These are phyloP conservation scores for Suhomyces kilbournensis DNA, from an alignment of 805 yeast genomes.

Conservation along the genomic window DNA sequence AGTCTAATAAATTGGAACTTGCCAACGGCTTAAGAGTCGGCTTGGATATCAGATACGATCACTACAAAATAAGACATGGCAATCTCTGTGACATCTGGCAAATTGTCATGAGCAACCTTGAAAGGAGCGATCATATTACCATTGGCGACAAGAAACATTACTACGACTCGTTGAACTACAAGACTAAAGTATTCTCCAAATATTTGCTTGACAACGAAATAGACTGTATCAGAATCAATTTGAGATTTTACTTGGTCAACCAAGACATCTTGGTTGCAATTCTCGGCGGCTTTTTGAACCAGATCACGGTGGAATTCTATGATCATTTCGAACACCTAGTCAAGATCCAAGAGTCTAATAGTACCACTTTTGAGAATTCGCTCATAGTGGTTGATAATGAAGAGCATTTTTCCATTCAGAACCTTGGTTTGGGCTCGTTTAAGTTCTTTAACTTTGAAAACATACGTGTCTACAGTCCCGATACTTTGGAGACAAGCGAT, in stretches of 20 bases:
- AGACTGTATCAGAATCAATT: slow-evolving; percentile 23
- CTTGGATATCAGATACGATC: slow-evolving; percentile 56
- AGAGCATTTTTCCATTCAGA: not conserved
- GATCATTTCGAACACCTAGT: slow-evolving; percentile 13
- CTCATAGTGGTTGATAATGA: slow-evolving; percentile 3
- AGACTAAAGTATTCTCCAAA: slow-evolving; percentile 19
- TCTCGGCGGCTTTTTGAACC: slow-evolving; percentile 45
- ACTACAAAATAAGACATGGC: slow-evolving; percentile 70
- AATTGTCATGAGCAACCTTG: slow-evolving; percentile 35
- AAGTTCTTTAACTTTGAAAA: slow-evolving; percentile 1
- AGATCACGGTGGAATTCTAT: slow-evolving; percentile 40
- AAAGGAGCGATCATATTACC: slow-evolving; percentile 14
- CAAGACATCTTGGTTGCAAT: slow-evolving; percentile 36
- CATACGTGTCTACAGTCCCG: not conserved
- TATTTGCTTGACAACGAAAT: slow-evolving; percentile 15
- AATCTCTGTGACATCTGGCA: slow-evolving; percentile 73
- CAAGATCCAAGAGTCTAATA: not conserved
- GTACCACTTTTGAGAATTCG: not conserved
- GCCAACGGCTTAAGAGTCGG: slow-evolving; percentile 68
- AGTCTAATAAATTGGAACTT: slow-evolving; percentile 72
- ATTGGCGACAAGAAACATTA: slow-evolving; percentile 18
- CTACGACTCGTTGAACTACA: slow-evolving; percentile 25
- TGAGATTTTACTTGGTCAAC: slow-evolving; percentile 19
- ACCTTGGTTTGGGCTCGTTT: not conserved
- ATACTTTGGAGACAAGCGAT: not conserved